Percentiles rank a stretch among this genome's conserved stretches.
These are phyloP conservation scores for Apodospora peruviana DNA, from an alignment of 495 filamentous ascomycete species.

Conservation along the genomic window DNA sequence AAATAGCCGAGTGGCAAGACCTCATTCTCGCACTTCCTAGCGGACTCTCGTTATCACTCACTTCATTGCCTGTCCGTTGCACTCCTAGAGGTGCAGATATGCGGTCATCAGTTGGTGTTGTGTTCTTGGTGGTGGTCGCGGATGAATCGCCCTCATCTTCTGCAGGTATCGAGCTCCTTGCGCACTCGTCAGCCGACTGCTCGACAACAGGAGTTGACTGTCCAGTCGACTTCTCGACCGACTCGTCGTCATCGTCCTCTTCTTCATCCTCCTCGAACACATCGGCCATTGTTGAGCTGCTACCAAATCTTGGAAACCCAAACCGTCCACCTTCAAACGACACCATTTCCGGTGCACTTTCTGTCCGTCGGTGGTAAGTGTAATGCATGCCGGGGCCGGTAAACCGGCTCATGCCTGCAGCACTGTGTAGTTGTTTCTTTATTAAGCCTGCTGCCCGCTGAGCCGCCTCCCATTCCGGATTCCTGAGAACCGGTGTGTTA, in stretches of 20 bases:
- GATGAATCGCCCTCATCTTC: background rate
- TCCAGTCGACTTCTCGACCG: constrained; percentile 16
- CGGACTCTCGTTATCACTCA: constrained; percentile 11
- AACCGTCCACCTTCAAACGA: constrained; percentile 68
- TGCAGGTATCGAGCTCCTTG: background rate
- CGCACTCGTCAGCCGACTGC: constrained; percentile 7
- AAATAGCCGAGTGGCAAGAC: constrained; percentile 32
- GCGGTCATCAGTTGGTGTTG: background rate
- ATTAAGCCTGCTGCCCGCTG: constrained; percentile 53
- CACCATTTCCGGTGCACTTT: constrained; percentile 86
- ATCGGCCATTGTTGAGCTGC: constrained; percentile 71
- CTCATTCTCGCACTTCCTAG: constrained; percentile 19
- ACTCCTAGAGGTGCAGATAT: background rate
- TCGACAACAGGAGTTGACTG: constrained; percentile 24
- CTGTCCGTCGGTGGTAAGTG: constrained; percentile 82
- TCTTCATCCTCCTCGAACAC: constrained; percentile 97
- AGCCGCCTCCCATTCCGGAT: constrained; percentile 51
- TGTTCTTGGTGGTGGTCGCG: background rate
- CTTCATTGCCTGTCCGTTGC: background rate
- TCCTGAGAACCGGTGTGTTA: constrained; percentile 65
- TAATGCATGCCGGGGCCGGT: constrained; percentile 80
- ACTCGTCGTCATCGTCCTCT: constrained; percentile 47
- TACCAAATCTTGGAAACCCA: constrained; percentile 52
- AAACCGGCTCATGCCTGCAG: constrained; percentile 69
- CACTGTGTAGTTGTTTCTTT: constrained; percentile 83